These are phyloP conservation scores for Microascus cirrosus DNA, from an alignment of 2,329 filamentous ascomycete genomes.

Conservation along the genomic window DNA sequence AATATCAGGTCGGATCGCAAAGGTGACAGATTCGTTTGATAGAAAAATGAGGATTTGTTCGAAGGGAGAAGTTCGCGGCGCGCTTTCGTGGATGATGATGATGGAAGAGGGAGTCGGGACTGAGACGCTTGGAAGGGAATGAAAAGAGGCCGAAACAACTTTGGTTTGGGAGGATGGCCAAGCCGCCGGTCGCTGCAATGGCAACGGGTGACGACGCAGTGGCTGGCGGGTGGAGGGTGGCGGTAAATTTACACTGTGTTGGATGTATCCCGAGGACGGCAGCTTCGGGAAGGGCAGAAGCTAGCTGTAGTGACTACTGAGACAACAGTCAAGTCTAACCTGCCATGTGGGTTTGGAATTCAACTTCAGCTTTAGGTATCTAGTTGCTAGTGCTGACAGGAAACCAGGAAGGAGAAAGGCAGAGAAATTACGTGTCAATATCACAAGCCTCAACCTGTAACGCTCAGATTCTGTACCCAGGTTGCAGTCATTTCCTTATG, in stretches of 20 bases:
- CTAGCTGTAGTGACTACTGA: no score
- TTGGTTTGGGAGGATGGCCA: constrained; percentile 1
- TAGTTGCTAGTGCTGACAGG: no score
- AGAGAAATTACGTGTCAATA: no score
- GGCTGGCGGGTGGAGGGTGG: not conserved
- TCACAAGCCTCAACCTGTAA: no score
- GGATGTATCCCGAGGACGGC: not conserved
- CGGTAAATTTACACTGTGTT: not conserved
- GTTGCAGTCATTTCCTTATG: no score
- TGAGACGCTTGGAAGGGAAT: not conserved
- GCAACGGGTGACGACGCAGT: not conserved
- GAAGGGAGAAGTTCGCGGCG: not conserved
- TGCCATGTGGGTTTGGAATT: no score
- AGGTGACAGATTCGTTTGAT: not conserved
- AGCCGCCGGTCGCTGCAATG: not conserved
- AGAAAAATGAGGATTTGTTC: not conserved
- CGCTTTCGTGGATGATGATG: constrained; percentile 1
- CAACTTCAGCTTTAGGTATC: no score
- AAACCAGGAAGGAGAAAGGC: no score
- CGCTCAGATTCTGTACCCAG: no score
- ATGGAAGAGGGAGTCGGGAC: not conserved
- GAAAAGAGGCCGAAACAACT: constrained; percentile 2
- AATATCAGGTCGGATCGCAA: not conserved
- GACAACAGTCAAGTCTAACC: no score
- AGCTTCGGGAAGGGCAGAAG: no score